Conservation (phyloP, 805 yeast species). For the Suhomyces sp. region DNA sequence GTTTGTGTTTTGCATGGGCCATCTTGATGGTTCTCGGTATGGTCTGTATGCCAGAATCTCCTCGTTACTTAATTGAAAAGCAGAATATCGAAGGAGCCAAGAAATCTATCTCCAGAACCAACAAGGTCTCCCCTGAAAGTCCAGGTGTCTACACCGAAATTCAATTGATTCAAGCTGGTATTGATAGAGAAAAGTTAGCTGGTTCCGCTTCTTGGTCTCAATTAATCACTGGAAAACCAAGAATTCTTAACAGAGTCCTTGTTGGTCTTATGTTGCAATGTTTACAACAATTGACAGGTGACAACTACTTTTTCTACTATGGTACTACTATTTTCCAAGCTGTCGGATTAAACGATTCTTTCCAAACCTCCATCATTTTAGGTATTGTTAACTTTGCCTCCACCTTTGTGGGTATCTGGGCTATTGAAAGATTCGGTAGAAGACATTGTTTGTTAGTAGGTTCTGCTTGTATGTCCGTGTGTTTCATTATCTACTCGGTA, state of each 20-base stretch:
- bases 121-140: conserved; percentile 53
- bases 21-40: conserved; percentile 47
- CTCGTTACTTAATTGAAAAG: conserved; percentile 57
- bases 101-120: conserved; percentile 53
- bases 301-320: conserved; percentile 62
- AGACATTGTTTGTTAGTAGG: conserved; percentile 43
- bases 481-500: conserved; percentile 59
- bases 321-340: conserved; percentile 55
- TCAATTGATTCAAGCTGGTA: conserved; percentile 54
- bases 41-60: conserved; percentile 67
- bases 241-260: conserved; percentile 51
- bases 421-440: conserved; percentile 53
- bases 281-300: conserved; percentile 60
- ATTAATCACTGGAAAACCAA: conserved; percentile 61
- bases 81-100: conserved; percentile 52
- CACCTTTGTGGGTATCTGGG: conserved; percentile 50
- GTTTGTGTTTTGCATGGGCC: conserved; percentile 48
- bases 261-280: conserved; percentile 60
- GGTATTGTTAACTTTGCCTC: conserved; percentile 56
- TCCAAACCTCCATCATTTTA: conserved; percentile 52
- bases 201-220: conserved; percentile 68
- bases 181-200: conserved; percentile 58
- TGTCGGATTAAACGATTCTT: conserved; percentile 52
- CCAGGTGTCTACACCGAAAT: conserved; percentile 54
- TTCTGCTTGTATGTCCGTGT: conserved; percentile 48